Base-by-base conservation (phyloP, 441 rosid species). In the Erysimum cheiri region DNA sequence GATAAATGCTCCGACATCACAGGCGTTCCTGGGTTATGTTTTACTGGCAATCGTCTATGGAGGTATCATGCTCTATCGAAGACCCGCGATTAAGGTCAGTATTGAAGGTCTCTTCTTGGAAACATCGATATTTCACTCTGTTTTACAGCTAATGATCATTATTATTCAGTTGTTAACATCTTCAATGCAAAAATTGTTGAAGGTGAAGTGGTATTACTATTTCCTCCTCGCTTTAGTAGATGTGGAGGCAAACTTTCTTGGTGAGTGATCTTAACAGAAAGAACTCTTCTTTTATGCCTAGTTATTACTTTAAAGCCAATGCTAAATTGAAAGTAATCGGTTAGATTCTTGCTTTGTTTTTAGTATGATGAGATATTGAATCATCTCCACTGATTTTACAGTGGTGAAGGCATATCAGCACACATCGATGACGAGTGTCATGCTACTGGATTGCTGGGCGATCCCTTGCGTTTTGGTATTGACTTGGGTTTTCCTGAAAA, bases 361-460 rank as follows among this genome's bases (percentile, higher is more conserved):
- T 17, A 47, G 3, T 12, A 12, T 52, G 49, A 44, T 52, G 49
- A 44, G 10, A 14, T 40, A 4, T 24, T 12, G 48, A 44, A n/a
- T 44, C 22, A 14, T 6, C 19, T 44, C 24, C 49, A 22, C 31
- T 31, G 12, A 5, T 47, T 72, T 58, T 48, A 54, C 88, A 95
- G 97, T 88, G 84, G 96, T 89, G 77, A 95, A 95, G 88, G 96
- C 99, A 44, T 86, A 90, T 78, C 95, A 95, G 82, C 83, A 90
- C 83, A 88, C 97, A 48, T 85, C 96, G 47, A 65, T 95, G 56
- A 95, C 99, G 26, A 95, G 98, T 62, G 85, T 95, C 55, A 95
- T 92, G 98, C 85, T 95, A 69, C 81, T 95, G 14, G 98, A 95
- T 75, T 95, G 99, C 67, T 95, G 99, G 99, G 60, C 95, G 14